Base-by-base conservation (phyloP, 768 basidiomycete genomes). In the Leccinum subgranulosum region DNA sequence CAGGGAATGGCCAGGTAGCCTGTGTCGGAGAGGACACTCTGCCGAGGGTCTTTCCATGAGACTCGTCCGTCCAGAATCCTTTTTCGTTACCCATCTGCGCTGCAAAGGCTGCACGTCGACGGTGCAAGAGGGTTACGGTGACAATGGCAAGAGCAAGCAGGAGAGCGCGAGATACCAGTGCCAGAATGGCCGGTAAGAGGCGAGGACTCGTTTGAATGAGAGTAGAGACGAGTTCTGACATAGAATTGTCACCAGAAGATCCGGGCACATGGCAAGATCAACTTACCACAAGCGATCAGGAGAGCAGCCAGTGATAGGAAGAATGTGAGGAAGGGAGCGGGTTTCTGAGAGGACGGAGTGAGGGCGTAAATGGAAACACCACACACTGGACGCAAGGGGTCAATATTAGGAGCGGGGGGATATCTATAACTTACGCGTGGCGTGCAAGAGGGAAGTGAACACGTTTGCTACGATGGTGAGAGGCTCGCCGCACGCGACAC, bases 1-100 rank as follows among this genome's bases (percentile, higher is more conserved):
- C 70, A 9, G 70, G 71, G 51, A 72, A 72, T 21, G 71, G 71
- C 71, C 71, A 73, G 1, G 70, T 72, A 21, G 55, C 70, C 19
- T 55, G 60, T 17, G 70, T 72, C 27, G 71, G 68, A 34, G 72
- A 72, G 23, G 70, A 70, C 33, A 68, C 62, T 5, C 72, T 61
- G 7, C 57, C 54, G 3, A 55, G 52, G 27, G 46, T 50, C 47
- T 53, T 58, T 55, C 27, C 46, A 34, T 56, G 45, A 14, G 55
- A 46, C 6, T 51, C 53, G 19, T 53, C 41, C 23, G 34, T 36
- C 45, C 49, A 19, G 11, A 0, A 4, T 23, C 51, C 56, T 39
- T 69, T 72, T 57, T 69, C 71, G 11, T 39, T 34, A 31, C 54
- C 46, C 46, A n/a, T 3, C 11, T 53, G 49, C 6, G 36, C 31